Evolutionary conservation across 2,329 filamentous ascomycete species (phyloP), one percentile per base, ranked within the genome.

Genomic region (Iodosphaeria phyllophila): DNA sequence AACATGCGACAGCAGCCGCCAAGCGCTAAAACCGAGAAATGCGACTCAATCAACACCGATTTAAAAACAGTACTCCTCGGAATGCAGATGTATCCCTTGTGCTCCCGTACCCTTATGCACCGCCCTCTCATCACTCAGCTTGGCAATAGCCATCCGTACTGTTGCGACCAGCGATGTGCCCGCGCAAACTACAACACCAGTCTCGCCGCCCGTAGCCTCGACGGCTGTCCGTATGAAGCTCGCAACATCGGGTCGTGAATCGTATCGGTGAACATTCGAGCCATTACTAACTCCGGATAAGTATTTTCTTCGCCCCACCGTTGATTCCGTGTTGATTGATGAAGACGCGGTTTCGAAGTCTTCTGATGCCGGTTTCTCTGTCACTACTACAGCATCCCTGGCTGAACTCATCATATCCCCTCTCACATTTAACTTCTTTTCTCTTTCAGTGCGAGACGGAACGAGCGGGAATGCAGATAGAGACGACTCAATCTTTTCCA

Each of bases 31-130:
- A n/a, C n/a, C n/a, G n/a, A n/a, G n/a, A n/a, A n/a, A n/a, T n/a
- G n/a, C n/a, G n/a, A n/a, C n/a, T n/a, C n/a, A n/a, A 3, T 18
- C 23, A 10, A 12, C 7, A 20, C 7, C 13, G 12, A 6, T 13
- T 37, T 29, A 65, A 32, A 64, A 64, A 13, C 53, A 54, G 41
- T 70, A 72, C 39, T 72, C 65, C 33, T 72, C 67, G 1, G 63
- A 64, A 39, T 67, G 58, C 28, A 72, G 37, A 38, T 61, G 57
- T 20, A 73, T 71, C 0, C 67, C 67, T 38, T 73, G 67, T 0
- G 67, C 66, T 1, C 64, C 66, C 0, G 64, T 71, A 5, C 67
- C 67, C 41, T 73, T 73, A 38, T 72, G 67, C 13, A 72, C 66
- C 1, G 60, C 67, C 20, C 67, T 47, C 44, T 72, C 66, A 35